Evolutionary conservation across 116 monocot genomes (phyloP), one percentile per base, ranked within the genome.

Genomic region (Zostera marina): DNA sequence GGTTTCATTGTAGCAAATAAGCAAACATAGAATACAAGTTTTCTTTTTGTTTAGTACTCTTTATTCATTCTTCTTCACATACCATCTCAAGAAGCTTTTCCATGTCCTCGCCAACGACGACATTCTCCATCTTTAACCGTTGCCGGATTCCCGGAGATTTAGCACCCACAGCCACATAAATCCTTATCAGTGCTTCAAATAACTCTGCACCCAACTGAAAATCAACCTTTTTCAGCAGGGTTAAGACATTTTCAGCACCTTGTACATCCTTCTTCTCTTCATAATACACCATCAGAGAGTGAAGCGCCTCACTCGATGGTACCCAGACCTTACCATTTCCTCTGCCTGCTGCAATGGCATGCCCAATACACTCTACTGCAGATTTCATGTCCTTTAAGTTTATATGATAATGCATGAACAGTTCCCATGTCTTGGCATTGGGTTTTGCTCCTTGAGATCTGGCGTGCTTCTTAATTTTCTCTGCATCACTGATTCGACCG

Each of bases 401-500:
- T 22, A 82, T 17, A 62, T 89, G 73, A 63, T 85, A 79, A 2
- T 98, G 70, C 89, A 86, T 85, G 54, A 89, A 78, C n/a, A 98
- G 74, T 67, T 89, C 85, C 89, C 90, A 89, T 17, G 85, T 77
- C 58, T 89, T 98, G 0, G 90, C 73, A 59, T 98, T 96, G 25
- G 76, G 78, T 58, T 80, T 82, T 40, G 71, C 85, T 19, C 89
- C 85, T 53, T 68, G 58, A 24, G 51, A 61, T 62, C 80, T 77
- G 9, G 85, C 77, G 11, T 51, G 68, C 55, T 76, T 80, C 72
- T 80, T 82, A 25, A 85, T 26, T 11, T 63, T 56, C 59, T 74
- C 71, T 1, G 89, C 96, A 59, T 88, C 79, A 8, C 76, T 68
- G 3, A 98, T 23, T 75, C 70, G 80, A 22, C 66, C 89, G 56